phyloP scores from a whole-genome alignment of 148 eudicot genomes.

The Rhododendron kiyosumense region DNA sequence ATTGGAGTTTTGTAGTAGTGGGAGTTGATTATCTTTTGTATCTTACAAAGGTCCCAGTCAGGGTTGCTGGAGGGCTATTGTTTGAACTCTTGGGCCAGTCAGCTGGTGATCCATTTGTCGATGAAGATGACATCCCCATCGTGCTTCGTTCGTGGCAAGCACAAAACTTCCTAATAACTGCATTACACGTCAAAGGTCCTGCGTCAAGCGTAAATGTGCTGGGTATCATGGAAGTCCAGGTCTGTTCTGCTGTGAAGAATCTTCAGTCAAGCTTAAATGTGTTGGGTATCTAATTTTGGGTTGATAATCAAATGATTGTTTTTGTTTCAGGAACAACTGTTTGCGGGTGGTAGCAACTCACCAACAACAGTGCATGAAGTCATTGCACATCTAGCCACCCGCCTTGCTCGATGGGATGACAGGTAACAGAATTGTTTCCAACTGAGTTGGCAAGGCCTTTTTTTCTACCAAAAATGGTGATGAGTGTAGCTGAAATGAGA shows the following conservation, averaged over 20 bases:
- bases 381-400: slow-evolving; percentile 67
- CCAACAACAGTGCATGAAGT: slow-evolving; percentile 75
- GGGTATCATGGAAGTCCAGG: slow-evolving; percentile 92
- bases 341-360: slow-evolving; percentile 69
- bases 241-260: slow-evolving; percentile 14
- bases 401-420: slow-evolving; percentile 96
- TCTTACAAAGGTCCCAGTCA: slow-evolving; percentile 68
- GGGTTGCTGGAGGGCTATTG: slow-evolving; percentile 86
- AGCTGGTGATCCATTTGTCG: slow-evolving; percentile 70
- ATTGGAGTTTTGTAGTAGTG: not conserved
- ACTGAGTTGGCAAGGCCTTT: not conserved
- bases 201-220: slow-evolving; percentile 62
- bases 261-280: not conserved
- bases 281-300: not conserved
- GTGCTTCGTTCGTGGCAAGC: slow-evolving; percentile 97
- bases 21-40: not conserved
- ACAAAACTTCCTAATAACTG: slow-evolving; percentile 75
- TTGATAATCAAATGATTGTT: not conserved
- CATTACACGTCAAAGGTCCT: slow-evolving; percentile 77
- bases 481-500: not conserved
- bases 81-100: slow-evolving; percentile 97
- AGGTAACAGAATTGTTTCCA: slow-evolving; percentile 32
- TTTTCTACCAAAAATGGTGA: not conserved
- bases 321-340: slow-evolving; percentile 59
- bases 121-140: slow-evolving; percentile 84